phyloP scores from a whole-genome alignment of 2,329 filamentous ascomycete genomes.

The Ascomycota sp. region DNA sequence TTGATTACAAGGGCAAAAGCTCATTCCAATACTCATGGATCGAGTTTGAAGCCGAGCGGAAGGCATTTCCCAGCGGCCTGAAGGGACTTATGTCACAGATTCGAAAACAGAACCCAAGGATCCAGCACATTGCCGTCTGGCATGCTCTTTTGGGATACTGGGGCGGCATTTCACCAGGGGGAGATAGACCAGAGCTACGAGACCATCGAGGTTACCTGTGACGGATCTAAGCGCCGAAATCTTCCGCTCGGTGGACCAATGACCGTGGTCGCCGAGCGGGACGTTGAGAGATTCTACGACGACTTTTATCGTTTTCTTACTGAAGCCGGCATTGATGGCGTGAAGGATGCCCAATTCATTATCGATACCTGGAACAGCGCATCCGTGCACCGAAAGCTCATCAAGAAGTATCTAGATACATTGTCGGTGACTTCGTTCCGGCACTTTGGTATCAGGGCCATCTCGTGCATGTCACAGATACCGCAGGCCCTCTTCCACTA shows the following conservation, averaged over 20 bases:
- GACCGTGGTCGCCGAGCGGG: slow-evolving; percentile 51
- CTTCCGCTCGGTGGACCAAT: slow-evolving; percentile 41
- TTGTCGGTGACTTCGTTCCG: slow-evolving; percentile 64
- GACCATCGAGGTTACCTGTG: slow-evolving; percentile 38
- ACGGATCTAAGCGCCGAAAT: slow-evolving; percentile 23
- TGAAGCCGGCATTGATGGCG: slow-evolving; percentile 55
- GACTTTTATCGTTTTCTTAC: slow-evolving; percentile 80
- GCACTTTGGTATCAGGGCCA: slow-evolving; percentile 57
- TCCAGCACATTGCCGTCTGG: slow-evolving; percentile 82
- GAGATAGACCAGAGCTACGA: slow-evolving; percentile 61
- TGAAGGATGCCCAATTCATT: slow-evolving; percentile 89
- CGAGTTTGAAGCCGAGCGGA: slow-evolving; percentile 67
- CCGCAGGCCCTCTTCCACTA: slow-evolving; percentile 75
- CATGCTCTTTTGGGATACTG: slow-evolving; percentile 80
- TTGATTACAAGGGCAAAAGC: slow-evolving; percentile 30
- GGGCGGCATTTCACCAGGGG: slow-evolving; percentile 64
- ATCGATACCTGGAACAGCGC: slow-evolving; percentile 56
- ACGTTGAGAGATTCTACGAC: slow-evolving; percentile 59
- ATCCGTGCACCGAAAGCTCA: slow-evolving; percentile 49
- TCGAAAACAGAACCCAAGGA: slow-evolving; percentile 44
- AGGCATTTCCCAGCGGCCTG: slow-evolving; percentile 62
- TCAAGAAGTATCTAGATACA: slow-evolving; percentile 59
- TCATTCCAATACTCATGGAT: slow-evolving; percentile 48
- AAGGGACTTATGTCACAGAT: slow-evolving; percentile 51
- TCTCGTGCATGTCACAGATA: slow-evolving; percentile 87